These are phyloP conservation scores for Aquilaria yunnanensis DNA, from an alignment of 345 rosid species.

Conservation along the genomic window DNA sequence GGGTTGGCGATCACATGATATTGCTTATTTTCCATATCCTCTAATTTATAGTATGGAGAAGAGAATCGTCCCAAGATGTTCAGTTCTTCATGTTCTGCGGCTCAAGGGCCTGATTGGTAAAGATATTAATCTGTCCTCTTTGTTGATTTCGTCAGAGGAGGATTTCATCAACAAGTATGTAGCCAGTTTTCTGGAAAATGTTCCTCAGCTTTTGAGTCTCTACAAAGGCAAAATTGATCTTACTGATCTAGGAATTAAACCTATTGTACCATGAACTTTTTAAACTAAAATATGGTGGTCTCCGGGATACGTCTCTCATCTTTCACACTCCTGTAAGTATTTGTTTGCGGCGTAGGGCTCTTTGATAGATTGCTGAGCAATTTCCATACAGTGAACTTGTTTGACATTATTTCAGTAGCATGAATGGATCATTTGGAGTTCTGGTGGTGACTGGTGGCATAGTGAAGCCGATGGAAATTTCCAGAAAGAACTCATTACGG, in stretches of 20 bases:
- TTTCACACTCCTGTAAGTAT: too few relatives aligned
- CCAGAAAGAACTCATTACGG: too few relatives aligned
- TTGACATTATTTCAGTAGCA: too few relatives aligned
- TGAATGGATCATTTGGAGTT: too few relatives aligned
- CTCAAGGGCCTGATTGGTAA: conserved; percentile 10
- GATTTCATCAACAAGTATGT: conserved; percentile 9
- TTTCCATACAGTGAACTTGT: too few relatives aligned
- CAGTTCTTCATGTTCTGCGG: conserved; percentile 18
- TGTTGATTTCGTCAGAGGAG: not conserved
- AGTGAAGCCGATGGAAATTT: too few relatives aligned
- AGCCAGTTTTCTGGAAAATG: conserved; percentile 2
- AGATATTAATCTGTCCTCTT: not conserved
- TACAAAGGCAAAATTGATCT: conserved; percentile 3
- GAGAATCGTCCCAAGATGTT: conserved; percentile 27
- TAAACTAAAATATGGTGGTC: too few relatives aligned
- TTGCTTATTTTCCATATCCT: conserved; percentile 14
- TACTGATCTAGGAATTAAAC: not conserved
- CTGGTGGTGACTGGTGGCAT: too few relatives aligned
- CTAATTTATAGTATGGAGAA: conserved; percentile 24
- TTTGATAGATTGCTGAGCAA: too few relatives aligned
- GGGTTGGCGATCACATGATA: conserved; percentile 17
- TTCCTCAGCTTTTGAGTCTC: conserved; percentile 10
- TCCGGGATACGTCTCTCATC: too few relatives aligned
- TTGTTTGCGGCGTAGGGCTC: too few relatives aligned
- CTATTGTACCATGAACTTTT: too few relatives aligned